phyloP scores from a whole-genome alignment of 768 basidiomycete species.

The Dentipellis fragilis region DNA sequence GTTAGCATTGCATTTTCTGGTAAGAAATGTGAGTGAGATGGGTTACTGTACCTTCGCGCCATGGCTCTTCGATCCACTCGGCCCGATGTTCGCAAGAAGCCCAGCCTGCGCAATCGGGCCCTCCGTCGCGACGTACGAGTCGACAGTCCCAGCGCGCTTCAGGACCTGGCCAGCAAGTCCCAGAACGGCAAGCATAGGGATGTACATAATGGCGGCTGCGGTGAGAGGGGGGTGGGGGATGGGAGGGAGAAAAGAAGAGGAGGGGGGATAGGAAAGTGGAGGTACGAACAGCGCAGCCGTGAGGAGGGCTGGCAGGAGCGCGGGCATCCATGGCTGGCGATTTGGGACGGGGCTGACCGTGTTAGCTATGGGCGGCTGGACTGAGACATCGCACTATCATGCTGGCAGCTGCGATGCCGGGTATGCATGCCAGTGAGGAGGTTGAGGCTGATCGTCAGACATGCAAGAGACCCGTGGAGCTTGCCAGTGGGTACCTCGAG shows the following conservation, averaged over 20 bases:
- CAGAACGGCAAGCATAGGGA: constrained; percentile 16
- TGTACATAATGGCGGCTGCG: background rate
- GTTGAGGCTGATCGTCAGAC: too few species aligned
- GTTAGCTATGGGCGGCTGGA: too few species aligned
- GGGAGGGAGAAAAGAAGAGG: background rate
- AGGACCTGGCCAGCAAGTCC: constrained; percentile 18
- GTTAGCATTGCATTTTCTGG: background rate
- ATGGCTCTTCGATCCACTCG: constrained; percentile 38
- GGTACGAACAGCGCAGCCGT: background rate
- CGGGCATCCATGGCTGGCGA: too few species aligned
- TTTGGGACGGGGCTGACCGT: too few species aligned
- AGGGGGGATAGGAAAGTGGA: background rate
- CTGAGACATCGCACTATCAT: too few species aligned
- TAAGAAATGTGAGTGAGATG: background rate
- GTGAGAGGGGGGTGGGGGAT: background rate
- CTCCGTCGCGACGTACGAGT: constrained; percentile 42
- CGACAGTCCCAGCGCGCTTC: constrained; percentile 20
- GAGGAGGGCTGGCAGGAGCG: background rate
- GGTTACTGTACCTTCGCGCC: constrained; percentile 33
- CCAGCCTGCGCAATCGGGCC: constrained; percentile 50
- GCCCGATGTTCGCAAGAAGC: constrained; percentile 62
- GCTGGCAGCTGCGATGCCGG: too few species aligned
- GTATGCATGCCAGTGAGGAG: too few species aligned
- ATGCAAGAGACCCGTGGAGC: too few species aligned
- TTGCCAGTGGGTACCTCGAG: too few species aligned